Base-by-base conservation (phyloP, 495 filamentous ascomycete genomes). In the Tuber magnatum region DNA sequence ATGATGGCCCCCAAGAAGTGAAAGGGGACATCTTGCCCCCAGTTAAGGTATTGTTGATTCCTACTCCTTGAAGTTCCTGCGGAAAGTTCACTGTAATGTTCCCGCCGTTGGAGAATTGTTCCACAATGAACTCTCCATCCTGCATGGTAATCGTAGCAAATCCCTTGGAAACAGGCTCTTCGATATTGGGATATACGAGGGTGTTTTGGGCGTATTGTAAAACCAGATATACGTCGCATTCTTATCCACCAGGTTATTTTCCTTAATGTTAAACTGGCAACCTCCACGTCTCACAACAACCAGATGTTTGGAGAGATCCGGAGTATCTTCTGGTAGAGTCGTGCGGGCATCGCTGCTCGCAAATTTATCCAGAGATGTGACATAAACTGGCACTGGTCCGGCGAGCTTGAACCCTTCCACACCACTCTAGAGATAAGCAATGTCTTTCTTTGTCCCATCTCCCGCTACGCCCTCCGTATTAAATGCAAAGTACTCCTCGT, bases 1-100 rank as follows among this genome's bases (percentile, higher is more conserved):
- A 88, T 18, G 86, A 87, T 2, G 88, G 88, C 10, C 87, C 87
- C 88, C 88, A 90, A 68, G 84, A 85, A 69, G 86, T 88, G 77
- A 84, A 90, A 10, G 83, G 81, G 77, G 87, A 88, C 38, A 86
- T 69, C 76, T 85, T 85, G 1, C 87, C 87, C 12, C 83, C 84
- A 18, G 82, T 85, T 16, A 74, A 69, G 14, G 76, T 78, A 80
- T 88, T 87, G 43, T 72, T 68, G 75, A 72, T 14, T 69, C 39
- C 48, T 14, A 69, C 70, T 48, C 48, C 71, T 10, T 75, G 71
- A 39, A 75, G 72, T 22, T 76, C 40, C 68, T 80, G 80, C 61
- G 83, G 78, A 73, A 82, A 77, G 75, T 84, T 79, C 39, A 85
- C 81, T 1, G 84, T 85, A 14, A 83, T 85, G 7, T 80, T 76